Evolutionary conservation across 202 grass and related monocot genomes (phyloP).

Genomic region (Elaeis oleifera): DNA sequence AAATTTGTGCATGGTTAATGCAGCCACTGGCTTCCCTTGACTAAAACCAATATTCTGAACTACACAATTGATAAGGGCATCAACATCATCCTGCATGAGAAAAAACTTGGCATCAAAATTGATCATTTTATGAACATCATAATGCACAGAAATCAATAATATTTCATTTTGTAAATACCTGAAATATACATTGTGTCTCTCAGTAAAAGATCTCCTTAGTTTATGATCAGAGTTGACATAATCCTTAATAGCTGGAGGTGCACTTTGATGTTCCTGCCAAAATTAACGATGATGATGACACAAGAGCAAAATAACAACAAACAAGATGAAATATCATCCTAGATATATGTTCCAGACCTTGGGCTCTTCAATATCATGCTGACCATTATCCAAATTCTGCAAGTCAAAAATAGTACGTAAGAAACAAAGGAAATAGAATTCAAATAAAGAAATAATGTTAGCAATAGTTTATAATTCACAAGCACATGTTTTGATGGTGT

Average conservation of each 20-base stretch:
- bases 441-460: too few species aligned
- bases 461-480: neutral
- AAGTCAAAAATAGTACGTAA: neutral
- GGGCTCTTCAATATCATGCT: neutral
- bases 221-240: constrained; percentile 17
- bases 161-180: neutral
- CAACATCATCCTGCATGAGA: constrained; percentile 70
- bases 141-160: constrained; percentile 20
- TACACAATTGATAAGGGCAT: constrained; percentile 68
- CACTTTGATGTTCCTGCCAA: constrained; percentile 42
- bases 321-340: neutral
- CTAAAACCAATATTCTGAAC: constrained; percentile 66
- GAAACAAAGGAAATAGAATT: neutral
- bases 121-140: constrained; percentile 11
- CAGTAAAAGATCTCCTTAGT: constrained; percentile 49
- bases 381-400: neutral
- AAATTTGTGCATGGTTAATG: constrained; percentile 89
- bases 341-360: neutral
- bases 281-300: constrained; percentile 14
- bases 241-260: constrained; percentile 44
- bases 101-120: constrained; percentile 25
- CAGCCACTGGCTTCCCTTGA: constrained; percentile 74
- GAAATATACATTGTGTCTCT: constrained; percentile 57
- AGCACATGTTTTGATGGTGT: constrained; percentile 53
- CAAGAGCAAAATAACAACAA: neutral